Conservation (phyloP, 2,329 filamentous ascomycete genomes). For the Colletotrichum eleusines region DNA sequence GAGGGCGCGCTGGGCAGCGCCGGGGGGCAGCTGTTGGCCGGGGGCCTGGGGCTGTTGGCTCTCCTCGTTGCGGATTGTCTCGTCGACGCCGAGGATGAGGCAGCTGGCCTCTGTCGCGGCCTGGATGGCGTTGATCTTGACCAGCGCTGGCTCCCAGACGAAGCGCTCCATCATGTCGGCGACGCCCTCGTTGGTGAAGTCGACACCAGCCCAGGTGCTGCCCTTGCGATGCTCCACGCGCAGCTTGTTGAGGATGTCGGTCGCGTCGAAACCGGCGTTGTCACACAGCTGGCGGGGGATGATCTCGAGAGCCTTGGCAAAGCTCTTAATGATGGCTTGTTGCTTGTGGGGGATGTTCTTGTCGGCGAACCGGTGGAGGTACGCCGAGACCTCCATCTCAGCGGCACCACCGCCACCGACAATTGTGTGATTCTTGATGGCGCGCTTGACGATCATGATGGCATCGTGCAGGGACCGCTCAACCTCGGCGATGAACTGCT, state of each 20-base stretch:
- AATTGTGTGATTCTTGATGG: conserved; percentile 93
- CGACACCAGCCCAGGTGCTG: conserved; percentile 93
- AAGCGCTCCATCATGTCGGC: conserved; percentile 95
- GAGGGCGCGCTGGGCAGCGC: conserved; percentile 89
- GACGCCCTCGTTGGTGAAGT: conserved; percentile 92
- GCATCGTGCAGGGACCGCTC: conserved; percentile 98
- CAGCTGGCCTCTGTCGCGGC: conserved; percentile 96
- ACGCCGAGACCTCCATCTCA: conserved; percentile 97
- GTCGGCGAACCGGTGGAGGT: conserved; percentile 93
- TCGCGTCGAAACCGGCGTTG: conserved; percentile 98
- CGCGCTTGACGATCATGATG: conserved; percentile 99
- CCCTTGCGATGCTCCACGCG: conserved; percentile 97
- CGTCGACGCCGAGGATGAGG: conserved; percentile 94
- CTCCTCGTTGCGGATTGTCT: conserved; percentile 99
- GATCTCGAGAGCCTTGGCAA: conserved; percentile 96
- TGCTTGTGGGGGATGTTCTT: conserved; percentile 94
- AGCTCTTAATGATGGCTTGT: conserved; percentile 96
- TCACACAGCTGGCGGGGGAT: conserved; percentile 98
- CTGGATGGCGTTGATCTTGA: conserved; percentile 98
- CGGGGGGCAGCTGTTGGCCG: conserved; percentile 77
- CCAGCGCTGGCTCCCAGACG: conserved; percentile 95
- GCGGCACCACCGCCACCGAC: conserved; percentile 94
- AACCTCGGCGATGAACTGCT: conserved; percentile 99
- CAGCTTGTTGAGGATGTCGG: conserved; percentile 95
- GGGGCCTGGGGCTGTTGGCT: conserved; percentile 87